Base-by-base conservation (phyloP, 192 early-diverging fungal genomes). In the Coemansia aciculifera region DNA sequence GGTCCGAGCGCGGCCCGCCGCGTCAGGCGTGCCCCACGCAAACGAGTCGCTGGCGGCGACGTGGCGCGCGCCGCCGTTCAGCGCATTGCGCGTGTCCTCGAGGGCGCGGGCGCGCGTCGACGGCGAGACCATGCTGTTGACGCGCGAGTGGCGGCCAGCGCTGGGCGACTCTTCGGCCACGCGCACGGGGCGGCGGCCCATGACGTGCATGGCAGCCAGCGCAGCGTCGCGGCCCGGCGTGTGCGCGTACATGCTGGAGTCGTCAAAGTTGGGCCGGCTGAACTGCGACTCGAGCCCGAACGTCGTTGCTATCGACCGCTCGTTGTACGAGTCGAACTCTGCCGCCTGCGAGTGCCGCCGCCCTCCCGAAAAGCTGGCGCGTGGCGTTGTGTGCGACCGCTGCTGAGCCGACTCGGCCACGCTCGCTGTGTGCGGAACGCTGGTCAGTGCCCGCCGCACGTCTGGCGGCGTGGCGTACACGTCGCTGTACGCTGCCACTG, bases 11-110 rank as follows among this genome's bases (percentile, higher is more conserved):
- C 79, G 79, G 12, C 60, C 59, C 12, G 27, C 27, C 11, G 57
- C 38, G 0, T 31, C 66, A 1, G 66, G 67, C 40, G 65, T 5
- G 42, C 74, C 79, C 79, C 79, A 82, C 5, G 71, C 68, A 65
- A 63, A 73, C 31, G 74, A 66, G 40, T 82, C 79, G 66, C 79
- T 82, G 13, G 62, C 54, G 0, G 79, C 64, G 31, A 71, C 74
- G 19, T 59, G 63, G 34, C 67, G 73, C 5, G 23, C 36, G 23
- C 78, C 73, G 37, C 70, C 70, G 1, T 40, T 69, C 7, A 81
- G 73, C 52, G 78, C 78, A 32, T 75, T 81, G 59, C 66, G 78
- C 2, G 78, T 75, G 42, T 74, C 67, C 59, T 81, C 73, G 17
- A 81, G 59, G 0, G 66, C 69, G 31, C 71, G 67, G 7, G 70